These are phyloP conservation scores for Colletotrichum sp. DNA, from an alignment of 2,329 filamentous ascomycete genomes.

Conservation along the genomic window DNA sequence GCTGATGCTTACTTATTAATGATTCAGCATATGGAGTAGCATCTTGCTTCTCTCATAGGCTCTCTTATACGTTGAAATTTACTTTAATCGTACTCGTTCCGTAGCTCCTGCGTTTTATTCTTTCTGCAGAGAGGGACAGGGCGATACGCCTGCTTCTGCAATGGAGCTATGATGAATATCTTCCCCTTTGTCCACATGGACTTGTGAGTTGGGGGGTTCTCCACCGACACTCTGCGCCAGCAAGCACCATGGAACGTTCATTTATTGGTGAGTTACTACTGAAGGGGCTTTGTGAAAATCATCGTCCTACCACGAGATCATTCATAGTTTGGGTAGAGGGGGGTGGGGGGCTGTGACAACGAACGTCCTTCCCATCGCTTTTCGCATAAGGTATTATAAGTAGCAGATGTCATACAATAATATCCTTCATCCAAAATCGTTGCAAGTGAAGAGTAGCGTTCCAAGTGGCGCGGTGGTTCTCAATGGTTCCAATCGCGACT, in stretches of 20 bases:
- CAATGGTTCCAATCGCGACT: too few species aligned
- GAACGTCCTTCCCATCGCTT: neutral
- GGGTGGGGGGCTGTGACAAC: neutral
- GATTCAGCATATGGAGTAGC: neutral
- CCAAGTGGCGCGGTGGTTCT: neutral
- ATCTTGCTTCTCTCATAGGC: neutral
- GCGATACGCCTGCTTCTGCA: neutral
- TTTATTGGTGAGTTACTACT: too few species aligned
- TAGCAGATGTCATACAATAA: neutral
- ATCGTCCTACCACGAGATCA: neutral
- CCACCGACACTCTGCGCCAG: too few species aligned
- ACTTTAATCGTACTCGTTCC: too few species aligned
- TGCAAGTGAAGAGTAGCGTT: neutral
- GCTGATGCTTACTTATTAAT: too few species aligned
- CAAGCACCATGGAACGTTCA: too few species aligned
- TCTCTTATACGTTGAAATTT: neutral
- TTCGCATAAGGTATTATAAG: neutral
- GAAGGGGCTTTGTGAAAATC: too few species aligned
- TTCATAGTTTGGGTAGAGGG: accelerated
- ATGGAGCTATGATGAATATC: neutral
- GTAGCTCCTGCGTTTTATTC: neutral
- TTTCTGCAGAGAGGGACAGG: neutral
- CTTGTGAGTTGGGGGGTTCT: neutral
- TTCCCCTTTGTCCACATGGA: neutral
- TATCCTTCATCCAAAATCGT: neutral